These are phyloP conservation scores for Pyrenochaeta sp. DNA, from an alignment of 2,329 filamentous ascomycete species.

Conservation along the genomic window DNA sequence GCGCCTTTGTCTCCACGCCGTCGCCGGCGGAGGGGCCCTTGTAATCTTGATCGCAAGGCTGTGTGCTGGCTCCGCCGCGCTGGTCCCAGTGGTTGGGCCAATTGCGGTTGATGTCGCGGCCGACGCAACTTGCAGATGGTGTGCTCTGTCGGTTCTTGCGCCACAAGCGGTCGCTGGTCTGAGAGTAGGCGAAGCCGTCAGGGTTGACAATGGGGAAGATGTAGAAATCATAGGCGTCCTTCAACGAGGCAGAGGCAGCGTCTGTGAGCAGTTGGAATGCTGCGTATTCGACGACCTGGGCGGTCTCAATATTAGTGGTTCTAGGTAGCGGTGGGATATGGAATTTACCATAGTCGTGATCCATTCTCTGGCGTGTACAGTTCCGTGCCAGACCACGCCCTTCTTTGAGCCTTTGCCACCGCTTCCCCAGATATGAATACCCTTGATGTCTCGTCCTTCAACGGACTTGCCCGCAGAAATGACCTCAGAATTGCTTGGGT, in stretches of 20 bases:
- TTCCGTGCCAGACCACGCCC: slow-evolving; percentile 49
- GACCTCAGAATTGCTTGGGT: slow-evolving; percentile 46
- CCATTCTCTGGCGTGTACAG: slow-evolving; percentile 51
- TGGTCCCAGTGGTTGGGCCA: slow-evolving; percentile 49
- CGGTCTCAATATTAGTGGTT: slow-evolving; percentile 8
- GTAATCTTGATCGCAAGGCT: slow-evolving; percentile 49
- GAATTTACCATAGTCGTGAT: slow-evolving; percentile 40
- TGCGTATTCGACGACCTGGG: slow-evolving; percentile 44
- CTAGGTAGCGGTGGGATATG: not conserved
- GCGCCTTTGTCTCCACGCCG: slow-evolving; percentile 48
- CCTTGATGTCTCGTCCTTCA: slow-evolving; percentile 48
- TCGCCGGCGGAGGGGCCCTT: slow-evolving; percentile 46
- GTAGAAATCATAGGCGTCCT: slow-evolving; percentile 73
- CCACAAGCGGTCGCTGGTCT: slow-evolving; percentile 50
- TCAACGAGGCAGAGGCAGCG: slow-evolving; percentile 48
- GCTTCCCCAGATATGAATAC: slow-evolving; percentile 51
- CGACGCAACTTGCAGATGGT: slow-evolving; percentile 40
- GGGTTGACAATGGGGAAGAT: slow-evolving; percentile 57
- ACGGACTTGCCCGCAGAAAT: slow-evolving; percentile 46
- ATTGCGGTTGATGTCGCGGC: slow-evolving; percentile 53
- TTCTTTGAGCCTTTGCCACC: slow-evolving; percentile 48
- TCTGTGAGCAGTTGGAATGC: slow-evolving; percentile 48
- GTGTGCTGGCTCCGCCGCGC: slow-evolving; percentile 42
- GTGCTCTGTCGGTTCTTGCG: slow-evolving; percentile 50
- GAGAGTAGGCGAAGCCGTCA: slow-evolving; percentile 50